Evolutionary conservation across 345 rosid species (phyloP).

Genomic region (Firmiana major): DNA sequence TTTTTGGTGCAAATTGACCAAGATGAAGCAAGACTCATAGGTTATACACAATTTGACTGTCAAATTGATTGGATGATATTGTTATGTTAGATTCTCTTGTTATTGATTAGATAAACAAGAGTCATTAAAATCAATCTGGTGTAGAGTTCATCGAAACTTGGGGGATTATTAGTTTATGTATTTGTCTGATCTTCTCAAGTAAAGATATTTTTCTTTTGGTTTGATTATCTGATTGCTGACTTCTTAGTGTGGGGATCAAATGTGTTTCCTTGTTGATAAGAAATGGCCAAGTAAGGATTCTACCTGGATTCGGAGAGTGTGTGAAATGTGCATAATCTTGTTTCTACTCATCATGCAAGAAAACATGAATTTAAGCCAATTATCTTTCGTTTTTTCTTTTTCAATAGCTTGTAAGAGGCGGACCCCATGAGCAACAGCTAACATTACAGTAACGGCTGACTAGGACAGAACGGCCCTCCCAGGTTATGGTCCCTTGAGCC

Average conservation of each 20-base stretch:
- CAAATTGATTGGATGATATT: neutral
- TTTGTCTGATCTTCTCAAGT: neutral
- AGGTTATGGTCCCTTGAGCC: too few species aligned
- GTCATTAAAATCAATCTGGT: neutral
- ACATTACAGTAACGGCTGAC: too few species aligned
- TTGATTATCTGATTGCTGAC: neutral
- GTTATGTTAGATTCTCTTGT: constrained; percentile 6
- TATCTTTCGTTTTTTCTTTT: too few species aligned
- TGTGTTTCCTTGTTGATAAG: neutral
- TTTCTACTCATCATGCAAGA: too few species aligned
- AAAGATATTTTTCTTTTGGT: neutral
- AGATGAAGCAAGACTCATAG: constrained; percentile 9
- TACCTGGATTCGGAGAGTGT: neutral
- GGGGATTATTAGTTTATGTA: neutral
- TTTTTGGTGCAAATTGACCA: constrained; percentile 6
- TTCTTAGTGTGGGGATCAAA: neutral
- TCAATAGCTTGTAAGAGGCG: too few species aligned
- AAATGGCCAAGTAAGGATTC: neutral
- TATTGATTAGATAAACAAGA: neutral
- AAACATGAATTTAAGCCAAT: too few species aligned
- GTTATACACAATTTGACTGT: neutral
- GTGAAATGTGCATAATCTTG: too few species aligned
- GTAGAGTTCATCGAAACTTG: neutral
- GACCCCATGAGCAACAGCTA: too few species aligned
- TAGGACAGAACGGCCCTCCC: too few species aligned